Evolutionary conservation across 176 grass and related monocot genomes (phyloP).

Genomic region (Elaeis guineensis): DNA sequence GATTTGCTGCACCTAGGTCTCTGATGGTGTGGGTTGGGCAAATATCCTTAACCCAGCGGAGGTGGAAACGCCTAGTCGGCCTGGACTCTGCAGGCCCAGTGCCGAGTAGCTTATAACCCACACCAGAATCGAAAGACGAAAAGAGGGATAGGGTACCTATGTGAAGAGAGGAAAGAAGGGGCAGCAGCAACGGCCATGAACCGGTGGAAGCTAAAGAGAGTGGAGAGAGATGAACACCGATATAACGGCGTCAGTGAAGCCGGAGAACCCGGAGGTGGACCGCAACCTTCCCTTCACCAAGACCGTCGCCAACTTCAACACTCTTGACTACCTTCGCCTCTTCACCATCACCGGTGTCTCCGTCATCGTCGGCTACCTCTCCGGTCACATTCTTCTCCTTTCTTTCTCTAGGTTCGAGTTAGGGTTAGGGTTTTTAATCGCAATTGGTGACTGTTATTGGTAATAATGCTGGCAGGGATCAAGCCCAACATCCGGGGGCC

Average conservation of each 20-base stretch:
- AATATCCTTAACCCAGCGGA: too few relatives aligned
- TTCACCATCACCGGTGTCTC: constrained; percentile 82
- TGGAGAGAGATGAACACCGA: constrained; percentile 68
- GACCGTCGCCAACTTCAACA: constrained; percentile 79
- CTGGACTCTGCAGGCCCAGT: too few relatives aligned
- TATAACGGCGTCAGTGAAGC: constrained; percentile 80
- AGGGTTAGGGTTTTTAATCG: background rate
- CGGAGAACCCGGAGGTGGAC: constrained; percentile 80
- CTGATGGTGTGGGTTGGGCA: too few relatives aligned
- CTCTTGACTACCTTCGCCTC: constrained; percentile 89
- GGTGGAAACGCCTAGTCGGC: too few relatives aligned
- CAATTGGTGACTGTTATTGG: background rate
- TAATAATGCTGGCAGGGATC: constrained; percentile 45
- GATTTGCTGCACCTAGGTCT: too few relatives aligned
- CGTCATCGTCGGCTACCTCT: constrained; percentile 93
- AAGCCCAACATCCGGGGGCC: constrained; percentile 85
- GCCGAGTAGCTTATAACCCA: too few relatives aligned
- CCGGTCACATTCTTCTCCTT: constrained; percentile 16
- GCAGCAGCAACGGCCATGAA: too few relatives aligned
- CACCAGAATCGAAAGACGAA: too few relatives aligned
- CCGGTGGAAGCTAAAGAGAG: too few relatives aligned
- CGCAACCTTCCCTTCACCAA: constrained; percentile 85
- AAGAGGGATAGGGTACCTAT: too few relatives aligned
- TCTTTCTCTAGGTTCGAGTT: too few relatives aligned
- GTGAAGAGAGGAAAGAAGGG: too few relatives aligned